Evolutionary conservation across 164 flowering plant species (phyloP), one percentile per base, ranked within the genome.

Genomic region (Annona squamosa): DNA sequence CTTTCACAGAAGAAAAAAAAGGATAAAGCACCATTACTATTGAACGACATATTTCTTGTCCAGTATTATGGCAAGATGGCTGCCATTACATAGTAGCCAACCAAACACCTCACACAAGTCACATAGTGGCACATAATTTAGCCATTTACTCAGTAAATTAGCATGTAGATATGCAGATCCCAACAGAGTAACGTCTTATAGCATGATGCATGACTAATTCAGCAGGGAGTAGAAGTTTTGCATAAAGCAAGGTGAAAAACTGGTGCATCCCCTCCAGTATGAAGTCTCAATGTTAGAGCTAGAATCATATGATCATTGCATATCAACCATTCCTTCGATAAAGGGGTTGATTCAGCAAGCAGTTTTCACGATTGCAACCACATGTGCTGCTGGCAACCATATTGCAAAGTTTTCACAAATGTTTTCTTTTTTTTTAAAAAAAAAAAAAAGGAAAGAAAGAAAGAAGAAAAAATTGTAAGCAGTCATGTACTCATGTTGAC

Each of bases 21-120:
- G 13, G 13, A 52, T 52, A 52, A 52, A 9, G 95, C 98, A 66
- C 85, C 81, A 43, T 76, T 87, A 75, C 90, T 97, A 75, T 93
- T 93, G 80, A 93, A 77, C 98, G 90, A 82, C 86, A 88, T 67
- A 72, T 3, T 52, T 9, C 59, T 52, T 52, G 13, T 52, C 59
- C 9, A 5, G 59, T 9, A 9, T 16, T 9, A 52, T 52, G 13
- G 59, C 9, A 12, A 52, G 59, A 52, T 10, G 59, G 13, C 9
- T 52, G 10, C 59, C 13, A 6, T 3, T 5, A 7, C 7, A 52
- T 52, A 52, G 9, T 10, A 9, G 59, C 59, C 59, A 52, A 52
- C 59, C 59, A 52, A 52, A 52, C 59, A 0, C 59, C 1, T 6
- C 59, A 52, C 13, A 52, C 59, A 52, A 52, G 7, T 52, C 13